phyloP scores from a whole-genome alignment of 805 yeast species.

The Monosporozyma aquatica region DNA sequence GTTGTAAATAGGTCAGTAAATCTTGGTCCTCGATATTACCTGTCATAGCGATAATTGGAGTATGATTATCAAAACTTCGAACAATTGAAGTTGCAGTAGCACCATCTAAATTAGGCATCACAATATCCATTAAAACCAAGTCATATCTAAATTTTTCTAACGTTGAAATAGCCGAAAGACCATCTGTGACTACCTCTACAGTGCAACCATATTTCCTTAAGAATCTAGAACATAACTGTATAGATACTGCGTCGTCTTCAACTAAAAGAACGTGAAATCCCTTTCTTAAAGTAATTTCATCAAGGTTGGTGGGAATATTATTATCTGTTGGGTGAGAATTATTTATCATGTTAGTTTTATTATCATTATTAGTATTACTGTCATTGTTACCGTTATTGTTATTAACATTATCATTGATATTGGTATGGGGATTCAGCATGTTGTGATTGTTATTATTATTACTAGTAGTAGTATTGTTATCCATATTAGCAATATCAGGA shows the following conservation, averaged over 20 bases:
- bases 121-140: conserved; percentile 77
- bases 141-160: conserved; percentile 66
- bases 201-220: conserved; percentile 82
- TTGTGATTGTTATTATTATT: neutral
- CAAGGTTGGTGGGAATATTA: conserved; percentile 1
- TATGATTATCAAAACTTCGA: conserved; percentile 69
- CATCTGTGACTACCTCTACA: conserved; percentile 89
- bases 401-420: neutral
- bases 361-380: conserved; percentile 8
- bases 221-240: conserved; percentile 74
- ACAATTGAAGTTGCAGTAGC: conserved; percentile 87
- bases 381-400: neutral
- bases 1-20: conserved; percentile 66
- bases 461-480: neutral
- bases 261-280: conserved; percentile 67
- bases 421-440: neutral
- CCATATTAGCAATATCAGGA: no score
- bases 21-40: conserved; percentile 81
- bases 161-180: conserved; percentile 74
- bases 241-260: conserved; percentile 76
- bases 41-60: conserved; percentile 93
- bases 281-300: conserved; percentile 17
- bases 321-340: neutral
- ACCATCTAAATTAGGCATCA: conserved; percentile 83
- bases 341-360: neutral